Conservation (phyloP, 2,329 filamentous ascomycete species). For the Penicillium sp. region DNA sequence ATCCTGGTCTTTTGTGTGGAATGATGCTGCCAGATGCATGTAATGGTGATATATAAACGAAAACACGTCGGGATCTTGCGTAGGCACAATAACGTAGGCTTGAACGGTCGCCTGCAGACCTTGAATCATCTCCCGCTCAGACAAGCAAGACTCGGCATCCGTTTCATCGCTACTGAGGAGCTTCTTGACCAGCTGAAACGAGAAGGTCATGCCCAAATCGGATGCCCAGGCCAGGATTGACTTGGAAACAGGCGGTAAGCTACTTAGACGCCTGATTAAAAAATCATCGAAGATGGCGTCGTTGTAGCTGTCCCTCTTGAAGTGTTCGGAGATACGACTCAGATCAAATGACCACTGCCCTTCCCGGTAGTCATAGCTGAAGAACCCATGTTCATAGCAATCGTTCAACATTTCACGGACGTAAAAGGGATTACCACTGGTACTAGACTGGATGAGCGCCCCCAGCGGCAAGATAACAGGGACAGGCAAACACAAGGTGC, state of each 20-base stretch:
- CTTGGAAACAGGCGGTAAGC: neutral
- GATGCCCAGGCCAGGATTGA: slow-evolving; percentile 3
- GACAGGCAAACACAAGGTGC: slow-evolving; percentile 1
- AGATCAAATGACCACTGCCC: slow-evolving; percentile 6
- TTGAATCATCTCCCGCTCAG: too few relatives aligned
- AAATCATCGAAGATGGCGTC: neutral
- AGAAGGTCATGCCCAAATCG: slow-evolving; percentile 2
- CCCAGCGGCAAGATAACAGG: slow-evolving; percentile 2
- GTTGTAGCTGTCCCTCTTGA: slow-evolving; percentile 3
- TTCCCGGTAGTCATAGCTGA: slow-evolving; percentile 1
- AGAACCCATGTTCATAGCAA: neutral
- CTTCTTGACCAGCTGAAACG: slow-evolving; percentile 4
- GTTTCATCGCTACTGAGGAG: neutral
- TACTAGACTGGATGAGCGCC: slow-evolving; percentile 1
- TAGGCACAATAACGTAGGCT: too few relatives aligned
- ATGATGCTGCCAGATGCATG: slow-evolving; percentile 6
- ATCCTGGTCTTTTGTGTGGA: neutral
- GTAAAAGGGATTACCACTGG: slow-evolving; percentile 1
- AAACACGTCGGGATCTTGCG: too few relatives aligned
- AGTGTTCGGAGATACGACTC: slow-evolving; percentile 21
- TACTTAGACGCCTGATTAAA: neutral
- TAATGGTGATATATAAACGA: slow-evolving; percentile 1
- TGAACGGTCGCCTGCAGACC: too few relatives aligned
- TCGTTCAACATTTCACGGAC: slow-evolving; percentile 3
- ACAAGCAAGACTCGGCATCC: too few relatives aligned